Conservation (phyloP, 257 asterid genomes). For the Asclepias syriaca region DNA sequence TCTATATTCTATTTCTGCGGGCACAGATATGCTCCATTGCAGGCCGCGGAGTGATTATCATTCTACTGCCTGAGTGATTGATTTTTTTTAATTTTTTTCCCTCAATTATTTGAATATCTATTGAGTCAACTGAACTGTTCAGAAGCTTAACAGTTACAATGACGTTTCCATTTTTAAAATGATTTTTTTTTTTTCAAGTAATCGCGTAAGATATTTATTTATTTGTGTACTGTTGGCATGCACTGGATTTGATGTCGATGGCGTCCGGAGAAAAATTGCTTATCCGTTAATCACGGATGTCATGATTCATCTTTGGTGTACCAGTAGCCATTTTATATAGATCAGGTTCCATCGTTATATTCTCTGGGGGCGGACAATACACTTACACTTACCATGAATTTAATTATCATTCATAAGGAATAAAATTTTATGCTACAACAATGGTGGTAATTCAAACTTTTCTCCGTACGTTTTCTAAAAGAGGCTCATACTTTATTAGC, state of each 20-base stretch:
- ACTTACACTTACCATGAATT: background rate
- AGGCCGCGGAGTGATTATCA: background rate
- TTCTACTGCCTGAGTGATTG: too few relatives aligned
- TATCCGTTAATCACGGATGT: constrained; percentile 10
- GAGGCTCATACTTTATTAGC: too few relatives aligned
- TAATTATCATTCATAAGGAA: background rate
- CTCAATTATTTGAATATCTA: background rate
- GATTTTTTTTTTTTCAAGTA: background rate
- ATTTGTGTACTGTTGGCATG: background rate
- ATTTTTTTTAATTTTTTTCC: too few relatives aligned
- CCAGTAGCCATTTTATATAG: background rate
- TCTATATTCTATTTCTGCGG: background rate
- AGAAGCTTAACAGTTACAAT: background rate
- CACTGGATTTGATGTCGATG: background rate
- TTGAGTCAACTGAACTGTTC: background rate
- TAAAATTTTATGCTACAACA: background rate
- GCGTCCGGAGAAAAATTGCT: constrained; percentile 8
- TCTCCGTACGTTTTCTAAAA: too few relatives aligned
- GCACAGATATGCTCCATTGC: background rate
- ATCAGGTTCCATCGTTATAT: background rate
- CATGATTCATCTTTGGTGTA: constrained; percentile 12
- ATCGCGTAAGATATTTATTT: background rate
- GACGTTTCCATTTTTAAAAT: background rate
- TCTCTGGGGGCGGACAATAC: background rate
- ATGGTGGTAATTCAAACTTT: too few relatives aligned